These are phyloP conservation scores for Croton laevigatus DNA, from an alignment of 441 rosid genomes.

Conservation along the genomic window DNA sequence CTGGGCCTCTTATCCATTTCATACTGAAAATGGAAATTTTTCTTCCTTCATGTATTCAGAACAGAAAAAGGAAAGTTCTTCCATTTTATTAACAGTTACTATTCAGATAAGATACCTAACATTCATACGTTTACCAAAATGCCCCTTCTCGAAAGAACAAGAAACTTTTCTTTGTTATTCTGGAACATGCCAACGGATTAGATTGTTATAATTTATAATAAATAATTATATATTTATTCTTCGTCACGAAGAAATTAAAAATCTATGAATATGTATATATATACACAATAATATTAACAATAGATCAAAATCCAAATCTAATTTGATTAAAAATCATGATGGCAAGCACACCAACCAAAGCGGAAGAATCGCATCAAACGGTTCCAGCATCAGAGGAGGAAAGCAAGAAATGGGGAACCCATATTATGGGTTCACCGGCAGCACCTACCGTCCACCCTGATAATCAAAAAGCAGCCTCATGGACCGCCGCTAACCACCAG, in stretches of 20 bases:
- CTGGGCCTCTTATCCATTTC: too few species aligned
- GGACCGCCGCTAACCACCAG: slow-evolving; percentile 57
- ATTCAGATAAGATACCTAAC: background rate
- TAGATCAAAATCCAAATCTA: background rate
- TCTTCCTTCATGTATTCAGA: too few species aligned
- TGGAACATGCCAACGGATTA: background rate
- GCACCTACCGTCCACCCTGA: slow-evolving; percentile 75
- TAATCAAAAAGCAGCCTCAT: slow-evolving; percentile 69
- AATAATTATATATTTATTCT: slow-evolving; percentile 2
- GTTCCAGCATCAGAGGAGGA: slow-evolving; percentile 36
- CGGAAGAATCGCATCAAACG: background rate
- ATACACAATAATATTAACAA: background rate
- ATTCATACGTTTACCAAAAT: background rate
- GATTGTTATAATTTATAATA: too few species aligned
- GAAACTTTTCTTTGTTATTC: background rate
- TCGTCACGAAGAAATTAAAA: slow-evolving; percentile 20
- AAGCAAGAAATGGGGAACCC: slow-evolving; percentile 73
- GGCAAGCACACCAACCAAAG: background rate
- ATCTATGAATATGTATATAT: background rate
- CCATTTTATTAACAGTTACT: too few species aligned
- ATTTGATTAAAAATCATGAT: background rate
- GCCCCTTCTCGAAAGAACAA: background rate
- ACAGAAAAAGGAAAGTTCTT: too few species aligned
- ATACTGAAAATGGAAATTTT: too few species aligned
- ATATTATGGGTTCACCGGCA: slow-evolving; percentile 77